Base-by-base conservation (phyloP, 805 yeast genomes). In the Starmerella geochares region DNA sequence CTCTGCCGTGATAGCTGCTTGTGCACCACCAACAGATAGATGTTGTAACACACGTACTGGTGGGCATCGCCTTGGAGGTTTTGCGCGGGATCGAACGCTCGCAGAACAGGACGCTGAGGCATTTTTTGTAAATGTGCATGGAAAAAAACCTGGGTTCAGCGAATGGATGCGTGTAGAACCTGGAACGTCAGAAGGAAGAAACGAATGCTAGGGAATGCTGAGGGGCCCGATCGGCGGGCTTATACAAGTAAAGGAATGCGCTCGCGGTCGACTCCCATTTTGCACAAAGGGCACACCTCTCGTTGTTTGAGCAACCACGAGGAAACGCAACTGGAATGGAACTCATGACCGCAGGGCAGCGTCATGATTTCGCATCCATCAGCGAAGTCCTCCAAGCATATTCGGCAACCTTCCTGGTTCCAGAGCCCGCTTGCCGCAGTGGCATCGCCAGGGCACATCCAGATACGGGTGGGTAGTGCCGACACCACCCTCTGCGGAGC, bases 261-360 rank as follows among this genome's bases (percentile, higher is more conserved):
- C 49, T 51, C 54, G 27, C 37, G 40, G 14, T 38, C 27, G 31
- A 56, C 48, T 23, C 66, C 71, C 39, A 63, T 68, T 57, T 77
- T 77, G 64, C 84, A 79, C 49, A 79, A 71, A 2, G 84, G 84
- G 57, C 84, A 79, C 31, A 70, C 63, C 50, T 76, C 68, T 47
- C 73, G 69, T 57, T 77, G 75, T 53, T 70, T 68, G 14, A 78
- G 69, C 38, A 79, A 69, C 84, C 84, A 79, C 51, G 76, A 76
- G 21, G 78, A 67, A 45, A 79, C 71, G 60, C 84, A 79, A 23
- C 65, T 67, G 39, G 72, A 73, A 59, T 79, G 84, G 64, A 72
- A 79, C 54, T 78, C 76, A 61, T 79, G 84, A 46, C 74, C 73
- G 60, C 84, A 79, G 7, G 78, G 79, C 44, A 79, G 66, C 20